Base-by-base conservation (phyloP, 306 rosid genomes). In the Luffa aegyptiaca region DNA sequence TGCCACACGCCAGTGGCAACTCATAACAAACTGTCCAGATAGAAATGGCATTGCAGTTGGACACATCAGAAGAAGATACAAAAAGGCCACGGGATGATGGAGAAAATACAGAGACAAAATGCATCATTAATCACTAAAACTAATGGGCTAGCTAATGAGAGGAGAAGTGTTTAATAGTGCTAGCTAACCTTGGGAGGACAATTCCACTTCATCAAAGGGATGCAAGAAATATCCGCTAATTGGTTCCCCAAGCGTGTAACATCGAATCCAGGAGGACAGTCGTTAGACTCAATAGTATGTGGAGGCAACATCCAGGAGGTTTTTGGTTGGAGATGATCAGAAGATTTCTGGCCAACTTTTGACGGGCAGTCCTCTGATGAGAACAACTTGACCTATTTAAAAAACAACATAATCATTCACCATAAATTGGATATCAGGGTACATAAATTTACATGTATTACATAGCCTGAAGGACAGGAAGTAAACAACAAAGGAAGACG, bases 231-330 rank as follows among this genome's bases (percentile, higher is more conserved):
- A 55, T 83, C 81, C 61, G 55, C 81, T 61, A 83, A 26, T 80
- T 80, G 87, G 71, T 80, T 82, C 55, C 7, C 46, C 55, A 79
- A 18, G 17, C 49, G 69, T 59, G 83, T 65, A n/a, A 21, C 76
- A 80, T 83, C 93, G 86, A 91, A 93, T 10, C 95, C 97, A 45
- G 92, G 98, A 53, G 95, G 95, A 0, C 85, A 80, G 76, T 82
- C 87, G 55, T 77, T 68, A 33, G 48, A 63, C 49, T 82, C 89
- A 36, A 26, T 6, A 49, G 81, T 8, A 82, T 80, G 55, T 37
- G 90, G 82, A 81, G 65, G 85, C 81, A 65, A 75, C 76, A 79
- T 75, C 33, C 70, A 57, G 26, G 92, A 59, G 51, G 80, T 35
- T 85, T 83, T 90, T 37, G 77, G 80, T 87, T 88, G 89, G 82